phyloP scores from a whole-genome alignment of 495 filamentous ascomycete genomes.

The Delitschia confertaspora region DNA sequence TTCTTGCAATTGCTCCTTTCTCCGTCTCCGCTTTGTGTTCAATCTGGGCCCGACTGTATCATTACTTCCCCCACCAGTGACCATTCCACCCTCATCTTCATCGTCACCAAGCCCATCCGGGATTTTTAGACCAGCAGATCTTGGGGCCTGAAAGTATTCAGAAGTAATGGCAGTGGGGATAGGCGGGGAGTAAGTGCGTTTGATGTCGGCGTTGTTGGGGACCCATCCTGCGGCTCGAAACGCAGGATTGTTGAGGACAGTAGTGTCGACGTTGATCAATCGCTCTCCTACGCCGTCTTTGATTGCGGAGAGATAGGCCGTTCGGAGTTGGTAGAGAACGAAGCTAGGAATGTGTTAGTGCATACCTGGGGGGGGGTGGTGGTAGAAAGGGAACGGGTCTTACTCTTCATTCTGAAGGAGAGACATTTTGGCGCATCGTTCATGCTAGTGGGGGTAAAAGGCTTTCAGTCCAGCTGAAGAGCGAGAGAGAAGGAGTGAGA shows the following conservation, averaged over 20 bases:
- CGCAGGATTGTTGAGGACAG: conserved; percentile 83
- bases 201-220: conserved; percentile 63
- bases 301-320: conserved; percentile 78
- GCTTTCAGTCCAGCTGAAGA: conserved; percentile 25
- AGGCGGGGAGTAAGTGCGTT: conserved; percentile 89
- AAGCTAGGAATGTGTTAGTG: conserved; percentile 47
- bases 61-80: conserved; percentile 60
- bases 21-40: conserved; percentile 41
- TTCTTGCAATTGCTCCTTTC: conserved; percentile 74
- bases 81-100: conserved; percentile 71
- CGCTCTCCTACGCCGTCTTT: conserved; percentile 95
- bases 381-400: conserved; percentile 25
- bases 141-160: conserved; percentile 81
- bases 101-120: conserved; percentile 59
- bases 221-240: conserved; percentile 95
- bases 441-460: conserved; percentile 1
- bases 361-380: no score
- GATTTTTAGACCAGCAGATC: conserved; percentile 41
- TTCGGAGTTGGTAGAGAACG: conserved; percentile 86
- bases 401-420: conserved; percentile 97
- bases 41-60: conserved; percentile 62
- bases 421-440: conserved; percentile 54
- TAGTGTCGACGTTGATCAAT: conserved; percentile 83
- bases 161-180: conserved; percentile 84
- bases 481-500: neutral